Conservation (phyloP, 2,329 filamentous ascomycete species). For the Orbilia ellipsospora region DNA sequence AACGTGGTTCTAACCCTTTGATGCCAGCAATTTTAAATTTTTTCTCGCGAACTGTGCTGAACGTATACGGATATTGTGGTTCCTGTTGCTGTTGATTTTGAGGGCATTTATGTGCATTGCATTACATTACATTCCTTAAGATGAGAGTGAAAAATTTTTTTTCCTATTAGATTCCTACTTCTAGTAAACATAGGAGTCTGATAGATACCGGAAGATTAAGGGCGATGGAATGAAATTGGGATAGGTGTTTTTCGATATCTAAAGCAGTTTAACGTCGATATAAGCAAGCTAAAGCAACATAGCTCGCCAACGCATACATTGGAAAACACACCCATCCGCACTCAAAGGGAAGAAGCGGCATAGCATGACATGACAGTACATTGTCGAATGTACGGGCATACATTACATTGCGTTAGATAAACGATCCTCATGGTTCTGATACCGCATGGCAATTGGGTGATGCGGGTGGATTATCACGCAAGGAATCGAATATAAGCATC, state of each 20-base stretch:
- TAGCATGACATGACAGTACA: no score
- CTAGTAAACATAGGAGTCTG: background rate
- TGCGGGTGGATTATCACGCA: slow-evolving; percentile 7
- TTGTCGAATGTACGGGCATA: no score
- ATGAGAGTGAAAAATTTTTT: background rate
- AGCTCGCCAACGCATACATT: slow-evolving; percentile 30
- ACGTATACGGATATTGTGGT: no score
- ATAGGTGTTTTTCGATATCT: slow-evolving; percentile 1
- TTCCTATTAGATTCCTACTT: background rate
- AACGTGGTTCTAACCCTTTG: slow-evolving; percentile 40
- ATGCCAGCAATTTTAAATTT: slow-evolving; percentile 22
- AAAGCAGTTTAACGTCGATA: slow-evolving; percentile 8
- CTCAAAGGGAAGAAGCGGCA: background rate
- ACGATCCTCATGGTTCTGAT: no score
- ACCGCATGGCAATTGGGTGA: background rate
- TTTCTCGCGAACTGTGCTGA: no score
- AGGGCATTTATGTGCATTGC: no score
- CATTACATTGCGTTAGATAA: no score
- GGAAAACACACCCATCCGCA: background rate
- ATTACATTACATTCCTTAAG: slow-evolving; percentile 28
- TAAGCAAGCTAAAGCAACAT: slow-evolving; percentile 8
- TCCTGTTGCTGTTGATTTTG: no score
- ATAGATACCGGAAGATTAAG: slow-evolving; percentile 2
- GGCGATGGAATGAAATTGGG: background rate
- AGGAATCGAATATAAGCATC: background rate